A percentile compares a stretch with the other conserved stretches of the same genome.
These are phyloP conservation scores for Alnus glutinosa DNA, from an alignment of 306 rosid genomes.

Conservation along the genomic window DNA sequence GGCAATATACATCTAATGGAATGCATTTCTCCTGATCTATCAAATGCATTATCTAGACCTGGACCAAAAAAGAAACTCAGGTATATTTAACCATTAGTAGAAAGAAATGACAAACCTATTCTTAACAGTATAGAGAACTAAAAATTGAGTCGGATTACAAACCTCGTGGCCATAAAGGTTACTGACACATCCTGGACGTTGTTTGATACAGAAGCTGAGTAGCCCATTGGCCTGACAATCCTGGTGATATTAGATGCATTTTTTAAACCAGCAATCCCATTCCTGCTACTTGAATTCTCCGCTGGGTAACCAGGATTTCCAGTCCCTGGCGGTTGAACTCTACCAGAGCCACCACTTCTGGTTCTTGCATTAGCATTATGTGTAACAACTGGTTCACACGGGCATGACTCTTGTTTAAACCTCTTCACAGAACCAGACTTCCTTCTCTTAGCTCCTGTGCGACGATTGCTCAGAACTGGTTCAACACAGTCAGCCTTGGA, in stretches of 20 bases:
- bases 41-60: background rate
- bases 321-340: slow-evolving; percentile 26
- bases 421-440: slow-evolving; percentile 87
- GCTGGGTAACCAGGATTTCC: slow-evolving; percentile 37
- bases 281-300: slow-evolving; percentile 42
- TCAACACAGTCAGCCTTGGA: slow-evolving; percentile 40
- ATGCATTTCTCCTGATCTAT: background rate
- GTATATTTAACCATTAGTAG: background rate
- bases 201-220: slow-evolving; percentile 57
- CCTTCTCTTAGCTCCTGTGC: slow-evolving; percentile 82
- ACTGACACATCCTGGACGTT: slow-evolving; percentile 58
- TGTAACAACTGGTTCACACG: slow-evolving; percentile 32
- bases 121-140: slow-evolving; percentile 5
- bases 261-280: slow-evolving; percentile 38
- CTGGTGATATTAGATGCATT: slow-evolving; percentile 53
- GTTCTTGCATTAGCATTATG: slow-evolving; percentile 48
- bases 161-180: slow-evolving; percentile 79
- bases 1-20: background rate
- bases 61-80: background rate
- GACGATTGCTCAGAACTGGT: slow-evolving; percentile 42
- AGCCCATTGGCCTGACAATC: slow-evolving; percentile 79
- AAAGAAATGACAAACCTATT: background rate
- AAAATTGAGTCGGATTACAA: slow-evolving; percentile 35
- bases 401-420: slow-evolving; percentile 54
- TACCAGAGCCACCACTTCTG: slow-evolving; percentile 33